phyloP scores from a whole-genome alignment of 139 green algal genomes.

The Micromonas commoda region DNA sequence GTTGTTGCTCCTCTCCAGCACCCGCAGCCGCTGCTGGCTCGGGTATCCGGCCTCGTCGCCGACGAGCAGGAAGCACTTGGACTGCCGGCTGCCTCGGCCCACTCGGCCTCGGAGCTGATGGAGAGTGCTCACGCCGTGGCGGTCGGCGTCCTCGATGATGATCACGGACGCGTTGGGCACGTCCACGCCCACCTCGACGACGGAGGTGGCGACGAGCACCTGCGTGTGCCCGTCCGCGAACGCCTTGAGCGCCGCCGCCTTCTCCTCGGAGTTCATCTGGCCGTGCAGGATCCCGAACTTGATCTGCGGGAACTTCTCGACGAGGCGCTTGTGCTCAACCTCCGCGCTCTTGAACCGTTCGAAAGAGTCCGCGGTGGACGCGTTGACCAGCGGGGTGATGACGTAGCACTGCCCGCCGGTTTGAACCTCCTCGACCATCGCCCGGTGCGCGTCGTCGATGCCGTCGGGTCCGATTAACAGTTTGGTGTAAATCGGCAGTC shows the following conservation, averaged over 20 bases:
- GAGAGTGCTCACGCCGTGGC: conserved; percentile 51
- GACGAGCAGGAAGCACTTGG: conserved; percentile 41
- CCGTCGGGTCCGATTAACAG: conserved; percentile 29
- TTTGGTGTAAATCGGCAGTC: conserved; percentile 49
- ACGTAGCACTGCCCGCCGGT: background rate
- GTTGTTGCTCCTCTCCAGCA: conserved; percentile 56
- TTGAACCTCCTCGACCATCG: background rate
- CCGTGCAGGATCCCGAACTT: conserved; percentile 57
- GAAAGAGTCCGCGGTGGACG: background rate
- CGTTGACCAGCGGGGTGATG: conserved; percentile 4
- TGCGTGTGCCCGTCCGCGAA: conserved; percentile 54
- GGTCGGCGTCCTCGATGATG: conserved; percentile 78
- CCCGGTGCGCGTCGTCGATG: conserved; percentile 29
- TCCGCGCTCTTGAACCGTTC: background rate
- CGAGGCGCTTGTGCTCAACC: conserved; percentile 38
- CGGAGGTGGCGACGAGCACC: conserved; percentile 72
- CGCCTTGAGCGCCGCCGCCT: conserved; percentile 39
- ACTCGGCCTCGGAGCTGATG: conserved; percentile 86
- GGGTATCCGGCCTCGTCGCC: background rate
- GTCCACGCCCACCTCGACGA: conserved; percentile 90
- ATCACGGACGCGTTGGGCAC: conserved; percentile 76
- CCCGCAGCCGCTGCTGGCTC: conserved; percentile 33
- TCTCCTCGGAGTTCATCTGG: conserved; percentile 29
- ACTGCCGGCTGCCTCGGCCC: conserved; percentile 45
- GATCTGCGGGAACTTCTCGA: conserved; percentile 35